Percentiles rank a stretch among this genome's conserved stretches.
Evolutionary conservation across 2,329 filamentous ascomycete genomes (phyloP).

Genomic region (Cercospora sp.): DNA sequence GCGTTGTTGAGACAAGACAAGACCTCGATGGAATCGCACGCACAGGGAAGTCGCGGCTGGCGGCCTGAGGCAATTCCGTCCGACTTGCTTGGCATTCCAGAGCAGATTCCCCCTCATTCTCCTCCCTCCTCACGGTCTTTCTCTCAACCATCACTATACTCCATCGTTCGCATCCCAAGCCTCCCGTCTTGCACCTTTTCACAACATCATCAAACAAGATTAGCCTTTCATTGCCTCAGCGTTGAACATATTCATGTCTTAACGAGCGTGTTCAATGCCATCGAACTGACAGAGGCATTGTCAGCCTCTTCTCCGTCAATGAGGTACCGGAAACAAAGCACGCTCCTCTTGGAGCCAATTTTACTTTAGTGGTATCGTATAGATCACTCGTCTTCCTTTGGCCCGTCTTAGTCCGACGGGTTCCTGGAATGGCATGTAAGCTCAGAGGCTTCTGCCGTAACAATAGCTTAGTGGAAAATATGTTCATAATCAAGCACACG

Average conservation of each 20-base stretch:
- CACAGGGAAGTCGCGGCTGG: neutral
- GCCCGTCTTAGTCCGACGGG: neutral
- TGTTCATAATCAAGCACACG: neutral
- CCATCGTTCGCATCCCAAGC: no score
- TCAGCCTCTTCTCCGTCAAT: neutral
- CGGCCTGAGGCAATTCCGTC: neutral
- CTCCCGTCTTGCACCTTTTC: no score
- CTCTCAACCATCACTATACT: neutral
- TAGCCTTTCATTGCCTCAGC: neutral
- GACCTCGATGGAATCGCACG: neutral
- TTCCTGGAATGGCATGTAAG: neutral
- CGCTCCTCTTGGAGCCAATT: neutral
- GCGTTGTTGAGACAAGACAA: neutral
- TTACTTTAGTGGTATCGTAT: neutral
- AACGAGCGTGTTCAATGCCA: neutral
- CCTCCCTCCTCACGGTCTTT: neutral
- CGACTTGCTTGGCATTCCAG: neutral
- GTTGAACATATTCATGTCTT: neutral
- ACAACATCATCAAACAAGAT: no score
- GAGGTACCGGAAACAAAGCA: neutral
- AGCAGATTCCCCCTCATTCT: neutral
- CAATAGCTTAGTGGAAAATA: neutral
- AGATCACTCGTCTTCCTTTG: neutral
- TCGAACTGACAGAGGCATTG: neutral
- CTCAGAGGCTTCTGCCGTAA: neutral